Evolutionary conservation across 2,329 filamentous ascomycete species (phyloP), one percentile per base, ranked within the genome.

Genomic region (Pyrenophora tritici-repentis): DNA sequence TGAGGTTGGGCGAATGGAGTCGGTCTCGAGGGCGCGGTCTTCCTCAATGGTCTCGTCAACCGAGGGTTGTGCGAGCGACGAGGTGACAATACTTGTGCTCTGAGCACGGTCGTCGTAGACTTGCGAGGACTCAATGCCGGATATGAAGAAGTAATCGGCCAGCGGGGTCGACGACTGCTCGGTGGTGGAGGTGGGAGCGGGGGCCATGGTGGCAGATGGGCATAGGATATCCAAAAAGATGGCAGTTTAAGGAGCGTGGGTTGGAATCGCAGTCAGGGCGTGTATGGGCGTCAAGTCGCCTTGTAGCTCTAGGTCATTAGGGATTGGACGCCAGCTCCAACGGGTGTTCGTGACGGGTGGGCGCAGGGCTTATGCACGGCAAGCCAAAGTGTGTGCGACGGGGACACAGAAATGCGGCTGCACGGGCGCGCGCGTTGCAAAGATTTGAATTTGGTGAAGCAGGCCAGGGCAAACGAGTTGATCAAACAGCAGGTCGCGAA

Each of bases 81-180:
- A 70, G 18, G 64, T 56, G 38, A 66, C 56, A 44, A 70, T 53
- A 53, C 61, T 54, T 44, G 48, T 67, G 37, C 59, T 66, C 51
- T 70, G 67, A 50, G 58, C 66, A 67, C 71, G 70, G 47, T 78
- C 77, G 57, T 81, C 78, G 67, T 76, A 79, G 51, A 81, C 76
- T 64, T 79, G 78, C 10, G 77, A 73, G 31, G 78, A 79, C 68
- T 81, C 78, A 55, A 81, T 79, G 55, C 79, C 79, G 46, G 74
- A 76, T 53, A 87, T 86, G 79, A 86, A 87, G 72, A 87, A 87
- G 72, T 84, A 86, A 71, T 87, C 84, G 63, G 84, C 84, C 47
- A 87, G 80, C 47, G 84, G 84, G 47, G 77, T 76, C 53, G 78
- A 77, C 39, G 77, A 75, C 48, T 71, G 62, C 52, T 80, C 76